Conservation (phyloP, 805 yeast species). For the Hanseniaspora singularis region DNA sequence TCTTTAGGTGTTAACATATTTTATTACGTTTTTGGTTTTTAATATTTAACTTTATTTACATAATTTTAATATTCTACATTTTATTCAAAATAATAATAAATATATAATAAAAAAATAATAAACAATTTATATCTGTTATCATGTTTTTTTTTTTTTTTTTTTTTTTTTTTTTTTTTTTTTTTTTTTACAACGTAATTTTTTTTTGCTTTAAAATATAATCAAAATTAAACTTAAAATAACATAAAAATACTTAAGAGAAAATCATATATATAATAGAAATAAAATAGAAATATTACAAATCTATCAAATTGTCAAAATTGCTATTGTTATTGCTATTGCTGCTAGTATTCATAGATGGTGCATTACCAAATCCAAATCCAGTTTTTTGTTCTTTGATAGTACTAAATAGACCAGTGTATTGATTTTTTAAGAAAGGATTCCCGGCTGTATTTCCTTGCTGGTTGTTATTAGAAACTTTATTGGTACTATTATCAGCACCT, state of each 20-base stretch:
- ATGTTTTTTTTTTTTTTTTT: too few species aligned
- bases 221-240: background rate
- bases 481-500: conserved; percentile 26
- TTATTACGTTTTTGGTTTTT: background rate
- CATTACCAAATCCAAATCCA: conserved; percentile 87
- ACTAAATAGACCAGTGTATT: conserved; percentile 61
- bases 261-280: background rate
- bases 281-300: conserved; percentile 18
- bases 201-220: too few species aligned
- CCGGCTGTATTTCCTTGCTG: conserved; percentile 16
- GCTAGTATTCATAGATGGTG: conserved; percentile 29
- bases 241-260: background rate
- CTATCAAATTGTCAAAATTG: conserved; percentile 26
- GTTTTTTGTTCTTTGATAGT: conserved; percentile 74
- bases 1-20: conserved; percentile 8
- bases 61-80: too few species aligned
- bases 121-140: too few species aligned
- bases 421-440: conserved; percentile 43
- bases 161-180: too few species aligned
- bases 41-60: background rate
- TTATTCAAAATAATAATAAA: too few species aligned
- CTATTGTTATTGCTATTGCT: conserved; percentile 17
- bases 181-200: too few species aligned
- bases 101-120: too few species aligned
- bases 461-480: conserved; percentile 8